A percentile compares a stretch with the other conserved stretches of the same genome.
Conservation (phyloP, 306 rosid species). For the Lathyrus tuberosus region DNA sequence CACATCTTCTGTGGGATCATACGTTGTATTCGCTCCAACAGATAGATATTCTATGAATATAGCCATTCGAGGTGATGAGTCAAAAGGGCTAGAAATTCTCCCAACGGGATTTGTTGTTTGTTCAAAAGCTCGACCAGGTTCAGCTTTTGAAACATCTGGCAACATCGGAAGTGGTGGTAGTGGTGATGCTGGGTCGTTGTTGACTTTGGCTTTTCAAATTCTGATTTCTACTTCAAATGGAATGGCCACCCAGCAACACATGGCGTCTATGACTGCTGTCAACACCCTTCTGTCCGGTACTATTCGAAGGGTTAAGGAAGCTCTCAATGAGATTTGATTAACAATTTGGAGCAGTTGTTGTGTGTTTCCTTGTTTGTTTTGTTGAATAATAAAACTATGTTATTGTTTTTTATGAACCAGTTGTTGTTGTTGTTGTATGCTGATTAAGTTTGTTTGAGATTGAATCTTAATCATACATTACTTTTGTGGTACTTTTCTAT, state of each 20-base stretch:
- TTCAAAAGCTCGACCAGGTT: background rate
- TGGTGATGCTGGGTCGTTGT: slow-evolving; percentile 47
- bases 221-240: slow-evolving; percentile 33
- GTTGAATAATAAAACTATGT: background rate
- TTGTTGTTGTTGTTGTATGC: background rate
- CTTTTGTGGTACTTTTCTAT: background rate
- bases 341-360: background rate
- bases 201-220: slow-evolving; percentile 68
- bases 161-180: background rate
- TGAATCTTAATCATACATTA: background rate
- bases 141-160: background rate
- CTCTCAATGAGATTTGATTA: slow-evolving; percentile 1
- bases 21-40: slow-evolving; percentile 59
- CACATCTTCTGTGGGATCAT: slow-evolving; percentile 48
- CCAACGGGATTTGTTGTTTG: slow-evolving; percentile 69
- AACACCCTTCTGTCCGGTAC: slow-evolving; percentile 22
- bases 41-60: slow-evolving; percentile 39
- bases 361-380: background rate
- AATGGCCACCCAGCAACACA: background rate
- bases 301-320: slow-evolving; percentile 1
- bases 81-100: slow-evolving; percentile 53
- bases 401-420: background rate
- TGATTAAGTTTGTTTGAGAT: background rate
- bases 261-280: slow-evolving; percentile 5
- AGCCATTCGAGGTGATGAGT: slow-evolving; percentile 45